Evolutionary conservation across 768 basidiomycete genomes (phyloP).

Genomic region (Kwoniella heveanensis): DNA sequence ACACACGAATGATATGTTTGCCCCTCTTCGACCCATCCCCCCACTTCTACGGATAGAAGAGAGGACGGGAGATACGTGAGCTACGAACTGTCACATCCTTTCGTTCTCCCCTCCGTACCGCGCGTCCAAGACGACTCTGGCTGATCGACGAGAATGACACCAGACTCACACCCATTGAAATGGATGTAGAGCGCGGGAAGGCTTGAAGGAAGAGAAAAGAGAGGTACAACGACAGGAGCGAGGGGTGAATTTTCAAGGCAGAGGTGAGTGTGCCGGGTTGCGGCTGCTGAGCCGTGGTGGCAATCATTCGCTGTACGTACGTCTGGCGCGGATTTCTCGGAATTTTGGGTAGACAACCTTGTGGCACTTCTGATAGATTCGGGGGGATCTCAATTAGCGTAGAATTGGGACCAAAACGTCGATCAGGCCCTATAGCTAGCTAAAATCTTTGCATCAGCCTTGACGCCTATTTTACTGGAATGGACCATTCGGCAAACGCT

Average conservation of each 20-base stretch:
- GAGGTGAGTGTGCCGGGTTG: background rate
- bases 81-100: constrained; percentile 19
- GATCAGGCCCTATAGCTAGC: constrained; percentile 2
- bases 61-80: constrained; percentile 53
- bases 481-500: too few relatives aligned
- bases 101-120: constrained; percentile 19
- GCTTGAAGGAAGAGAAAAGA: constrained; percentile 1
- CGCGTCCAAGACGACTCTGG: background rate
- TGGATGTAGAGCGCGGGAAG: constrained; percentile 5
- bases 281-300: too few relatives aligned
- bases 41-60: constrained; percentile 32
- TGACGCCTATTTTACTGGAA: background rate
- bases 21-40: constrained; percentile 53
- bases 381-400: background rate
- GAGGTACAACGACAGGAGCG: background rate
- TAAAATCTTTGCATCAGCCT: too few relatives aligned
- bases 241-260: background rate
- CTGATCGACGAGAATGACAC: background rate
- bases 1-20: constrained; percentile 22
- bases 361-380: background rate
- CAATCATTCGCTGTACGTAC: too few relatives aligned
- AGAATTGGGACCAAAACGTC: background rate
- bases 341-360: background rate
- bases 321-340: background rate
- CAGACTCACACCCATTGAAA: background rate